Base-by-base conservation (phyloP, 2,329 filamentous ascomycete species). In the Fusarium abutilonis region DNA sequence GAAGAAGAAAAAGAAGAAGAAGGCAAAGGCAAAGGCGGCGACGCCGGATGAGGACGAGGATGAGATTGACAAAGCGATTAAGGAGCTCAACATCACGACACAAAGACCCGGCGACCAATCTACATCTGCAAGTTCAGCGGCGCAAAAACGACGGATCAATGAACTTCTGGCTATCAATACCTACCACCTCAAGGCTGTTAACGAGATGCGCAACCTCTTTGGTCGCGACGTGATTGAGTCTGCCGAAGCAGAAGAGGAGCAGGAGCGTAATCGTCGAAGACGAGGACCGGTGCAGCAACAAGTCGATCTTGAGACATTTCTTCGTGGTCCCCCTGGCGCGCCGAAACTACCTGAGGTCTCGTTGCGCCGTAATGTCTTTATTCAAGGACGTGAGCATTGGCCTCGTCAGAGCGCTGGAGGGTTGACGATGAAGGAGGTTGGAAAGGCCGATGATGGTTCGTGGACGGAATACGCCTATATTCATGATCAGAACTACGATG, bases 381-480 rank as follows among this genome's bases (percentile, higher is more conserved):
- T 96, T 57, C 90, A 93, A 67, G 92, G 91, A 43, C 93, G 92
- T 70, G 92, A 95, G 63, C 87, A 91, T 46, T 97, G 93, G 93
- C 93, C 93, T 4, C 83, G 86, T 29, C 88, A 88, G 47, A 86
- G 92, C 1, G 88, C 90, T 31, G 91, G 90, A 14, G 95, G 95
- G 0, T 80, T 99, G 52, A 88, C 88, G 9, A 97, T 99, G 93
- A 86, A 89, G 68, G 78, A 79, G 60, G 53, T 84, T 14, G 74
- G 74, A 41, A 77, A 78, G 57, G 70, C 70, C 8, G 60, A 70
- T 1, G 74, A 78, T 67, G 89, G 87, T 6, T 84, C 84, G 7
- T 83, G 87, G 63, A 75, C 71, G 2, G 86, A 93, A 70, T 99
- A 94, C 76, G 82, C 85, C 4, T 95, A 93, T 72, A 79, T 89